These are phyloP conservation scores for Lachnellula occidentalis DNA, from an alignment of 2,329 filamentous ascomycete genomes.

Conservation along the genomic window DNA sequence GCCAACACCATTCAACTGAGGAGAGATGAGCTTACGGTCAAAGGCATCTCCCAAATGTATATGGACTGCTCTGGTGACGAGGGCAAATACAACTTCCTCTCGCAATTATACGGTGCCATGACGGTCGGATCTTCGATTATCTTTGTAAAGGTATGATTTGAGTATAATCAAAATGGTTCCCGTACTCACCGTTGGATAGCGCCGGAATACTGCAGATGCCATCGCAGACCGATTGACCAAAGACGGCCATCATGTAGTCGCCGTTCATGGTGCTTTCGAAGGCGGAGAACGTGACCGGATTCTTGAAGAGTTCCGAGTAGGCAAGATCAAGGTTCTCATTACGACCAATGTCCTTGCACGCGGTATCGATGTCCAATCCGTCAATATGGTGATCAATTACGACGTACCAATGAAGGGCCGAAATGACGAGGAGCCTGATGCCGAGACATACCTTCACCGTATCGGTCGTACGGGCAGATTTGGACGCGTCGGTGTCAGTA, in stretches of 20 bases:
- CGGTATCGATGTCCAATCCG: constrained; percentile 88
- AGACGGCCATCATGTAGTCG: constrained; percentile 88
- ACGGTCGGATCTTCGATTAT: constrained; percentile 97
- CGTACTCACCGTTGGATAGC: constrained; percentile 43
- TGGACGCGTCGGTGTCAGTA: constrained; percentile 90
- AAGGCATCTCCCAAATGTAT: constrained; percentile 96
- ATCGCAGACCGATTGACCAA: constrained; percentile 81
- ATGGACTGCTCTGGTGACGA: constrained; percentile 81
- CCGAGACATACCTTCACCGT: constrained; percentile 94
- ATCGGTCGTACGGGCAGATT: constrained; percentile 97
- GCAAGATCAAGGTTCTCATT: constrained; percentile 90
- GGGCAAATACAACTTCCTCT: constrained; percentile 81
- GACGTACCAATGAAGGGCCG: constrained; percentile 71
- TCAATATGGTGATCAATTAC: constrained; percentile 99
- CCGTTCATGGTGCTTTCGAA: constrained; percentile 83
- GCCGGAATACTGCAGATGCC: constrained; percentile 75
- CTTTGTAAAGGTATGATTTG: constrained; percentile 72
- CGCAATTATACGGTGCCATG: constrained; percentile 92
- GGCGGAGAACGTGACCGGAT: constrained; percentile 76
- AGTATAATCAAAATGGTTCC: not conserved
- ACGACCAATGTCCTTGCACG: constrained; percentile 95
- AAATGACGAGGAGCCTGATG: constrained; percentile 78
- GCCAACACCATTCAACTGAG: constrained; percentile 84
- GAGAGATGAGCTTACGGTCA: constrained; percentile 88
- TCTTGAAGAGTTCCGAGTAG: constrained; percentile 79